Percentiles rank a stretch among this genome's conserved stretches.
These are phyloP conservation scores for Schizopora paradoxa DNA, from an alignment of 1,284 basidiomycete species.

Conservation along the genomic window DNA sequence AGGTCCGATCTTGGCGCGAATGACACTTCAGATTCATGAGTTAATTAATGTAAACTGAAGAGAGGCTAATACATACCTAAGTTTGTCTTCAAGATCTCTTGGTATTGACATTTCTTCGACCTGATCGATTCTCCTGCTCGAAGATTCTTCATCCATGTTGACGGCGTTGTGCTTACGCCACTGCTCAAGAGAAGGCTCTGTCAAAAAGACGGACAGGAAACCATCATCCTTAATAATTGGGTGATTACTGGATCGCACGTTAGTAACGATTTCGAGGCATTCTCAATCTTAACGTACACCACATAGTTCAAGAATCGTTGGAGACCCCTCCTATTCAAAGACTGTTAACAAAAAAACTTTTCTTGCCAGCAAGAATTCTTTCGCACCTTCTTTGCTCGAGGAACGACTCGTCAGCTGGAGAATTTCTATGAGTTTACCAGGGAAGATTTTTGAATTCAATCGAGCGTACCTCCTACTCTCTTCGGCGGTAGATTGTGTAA, in stretches of 20 bases:
- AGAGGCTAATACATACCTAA: conserved; percentile 49
- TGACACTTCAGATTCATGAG: conserved; percentile 39
- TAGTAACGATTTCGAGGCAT: conserved; percentile 9
- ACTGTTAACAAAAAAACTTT: conserved; percentile 1
- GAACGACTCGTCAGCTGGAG: conserved; percentile 76
- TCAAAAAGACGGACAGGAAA: conserved; percentile 74
- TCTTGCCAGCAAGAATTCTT: conserved; percentile 1
- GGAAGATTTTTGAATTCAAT: conserved; percentile 5
- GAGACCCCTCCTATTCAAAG: conserved; percentile 79
- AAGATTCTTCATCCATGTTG: conserved; percentile 83
- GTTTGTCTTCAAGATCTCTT: conserved; percentile 84
- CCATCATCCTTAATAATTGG: conserved; percentile 86
- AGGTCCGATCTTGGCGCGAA: conserved; percentile 64
- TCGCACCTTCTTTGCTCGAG: conserved; percentile 78
- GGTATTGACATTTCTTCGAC: conserved; percentile 90
- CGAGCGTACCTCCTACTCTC: conserved; percentile 70
- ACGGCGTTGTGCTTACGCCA: conserved; percentile 76
- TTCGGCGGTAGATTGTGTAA: conserved; percentile 88
- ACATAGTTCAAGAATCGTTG: conserved; percentile 76
- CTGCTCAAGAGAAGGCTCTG: conserved; percentile 74
- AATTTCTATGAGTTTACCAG: conserved; percentile 9
- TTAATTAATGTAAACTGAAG: neutral
- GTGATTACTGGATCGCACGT: conserved; percentile 60
- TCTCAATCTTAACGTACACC: conserved; percentile 41
- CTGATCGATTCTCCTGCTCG: conserved; percentile 72